A percentile compares a stretch with the other conserved stretches of the same genome.
These are phyloP conservation scores for Starmerella powellii DNA, from an alignment of 805 yeast species.

Conservation along the genomic window DNA sequence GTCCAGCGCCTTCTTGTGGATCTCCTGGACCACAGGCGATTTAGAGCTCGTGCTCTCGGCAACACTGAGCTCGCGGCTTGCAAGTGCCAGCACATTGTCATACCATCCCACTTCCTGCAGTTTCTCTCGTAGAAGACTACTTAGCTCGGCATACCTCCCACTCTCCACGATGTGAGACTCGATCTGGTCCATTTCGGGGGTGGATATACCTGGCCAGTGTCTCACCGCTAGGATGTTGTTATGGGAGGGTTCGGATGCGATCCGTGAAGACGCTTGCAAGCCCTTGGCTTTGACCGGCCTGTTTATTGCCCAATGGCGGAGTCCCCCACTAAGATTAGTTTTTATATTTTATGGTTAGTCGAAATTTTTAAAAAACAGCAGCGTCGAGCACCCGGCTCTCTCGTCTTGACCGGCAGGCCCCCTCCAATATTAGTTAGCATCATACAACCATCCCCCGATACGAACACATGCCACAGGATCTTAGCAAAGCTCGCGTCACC, in stretches of 20 bases:
- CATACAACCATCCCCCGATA: too few species aligned
- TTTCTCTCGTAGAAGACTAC: conserved; percentile 47
- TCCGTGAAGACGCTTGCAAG: neutral
- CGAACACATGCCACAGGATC: conserved; percentile 13
- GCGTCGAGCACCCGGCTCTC: too few species aligned
- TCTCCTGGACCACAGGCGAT: conserved; percentile 6
- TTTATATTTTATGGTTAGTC: too few species aligned
- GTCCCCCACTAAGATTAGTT: too few species aligned
- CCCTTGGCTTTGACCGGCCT: too few species aligned
- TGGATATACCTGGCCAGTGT: neutral
- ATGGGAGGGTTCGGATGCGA: neutral
- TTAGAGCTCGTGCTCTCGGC: conserved; percentile 38
- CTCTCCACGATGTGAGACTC: conserved; percentile 18
- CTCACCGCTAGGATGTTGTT: neutral
- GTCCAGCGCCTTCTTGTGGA: conserved; percentile 11
- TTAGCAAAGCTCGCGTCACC: conserved; percentile 26
- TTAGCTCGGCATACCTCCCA: conserved; percentile 35
- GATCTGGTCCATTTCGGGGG: conserved; percentile 14
- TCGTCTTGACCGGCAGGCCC: too few species aligned
- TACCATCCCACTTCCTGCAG: conserved; percentile 77
- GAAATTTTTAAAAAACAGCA: too few species aligned
- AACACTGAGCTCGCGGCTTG: conserved; percentile 36
- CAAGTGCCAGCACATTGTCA: conserved; percentile 53
- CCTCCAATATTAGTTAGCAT: too few species aligned
- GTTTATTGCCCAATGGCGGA: too few species aligned